These are phyloP conservation scores for Kazachstania sp. DNA, from an alignment of 1,139 yeast species.

Conservation along the genomic window DNA sequence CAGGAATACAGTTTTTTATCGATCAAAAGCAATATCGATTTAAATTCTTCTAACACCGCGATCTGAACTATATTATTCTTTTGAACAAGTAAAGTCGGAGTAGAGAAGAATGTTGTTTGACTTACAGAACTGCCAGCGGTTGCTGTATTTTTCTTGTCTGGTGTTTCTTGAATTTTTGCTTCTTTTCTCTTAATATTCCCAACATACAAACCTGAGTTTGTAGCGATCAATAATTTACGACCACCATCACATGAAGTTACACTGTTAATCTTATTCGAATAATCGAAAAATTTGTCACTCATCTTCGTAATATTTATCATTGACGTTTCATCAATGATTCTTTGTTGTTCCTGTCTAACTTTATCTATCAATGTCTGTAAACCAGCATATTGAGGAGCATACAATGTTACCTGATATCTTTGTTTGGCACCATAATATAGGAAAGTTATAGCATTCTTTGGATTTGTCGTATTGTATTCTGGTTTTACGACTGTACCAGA, in stretches of 20 bases:
- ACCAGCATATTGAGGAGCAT: conserved; percentile 56
- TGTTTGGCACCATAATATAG: conserved; percentile 47
- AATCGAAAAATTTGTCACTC: conserved; percentile 64
- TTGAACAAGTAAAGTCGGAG: conserved; percentile 69
- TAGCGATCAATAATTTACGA: conserved; percentile 78
- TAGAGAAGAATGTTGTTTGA: conserved; percentile 11
- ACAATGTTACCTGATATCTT: conserved; percentile 60
- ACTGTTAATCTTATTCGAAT: conserved; percentile 74
- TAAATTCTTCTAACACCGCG: conserved; percentile 88
- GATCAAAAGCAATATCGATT: conserved; percentile 68
- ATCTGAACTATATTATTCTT: conserved; percentile 77
- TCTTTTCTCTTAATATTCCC: conserved; percentile 46
- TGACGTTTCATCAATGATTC: conserved; percentile 62
- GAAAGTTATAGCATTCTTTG: conserved; percentile 38
- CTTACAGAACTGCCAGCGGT: conserved; percentile 4
- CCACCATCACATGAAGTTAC: conserved; percentile 96
- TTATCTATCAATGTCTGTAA: conserved; percentile 78
- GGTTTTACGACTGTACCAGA: conserved; percentile 36
- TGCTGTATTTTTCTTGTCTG: not conserved
- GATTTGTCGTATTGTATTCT: conserved; percentile 20
- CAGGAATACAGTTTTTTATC: conserved; percentile 80
- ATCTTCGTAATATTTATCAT: conserved; percentile 70
- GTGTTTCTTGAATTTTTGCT: conserved; percentile 16
- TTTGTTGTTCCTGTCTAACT: conserved; percentile 69
- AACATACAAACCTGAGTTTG: conserved; percentile 84